These are phyloP conservation scores for Emydomyces testavorans DNA, from an alignment of 2,329 filamentous ascomycete genomes.

Conservation along the genomic window DNA sequence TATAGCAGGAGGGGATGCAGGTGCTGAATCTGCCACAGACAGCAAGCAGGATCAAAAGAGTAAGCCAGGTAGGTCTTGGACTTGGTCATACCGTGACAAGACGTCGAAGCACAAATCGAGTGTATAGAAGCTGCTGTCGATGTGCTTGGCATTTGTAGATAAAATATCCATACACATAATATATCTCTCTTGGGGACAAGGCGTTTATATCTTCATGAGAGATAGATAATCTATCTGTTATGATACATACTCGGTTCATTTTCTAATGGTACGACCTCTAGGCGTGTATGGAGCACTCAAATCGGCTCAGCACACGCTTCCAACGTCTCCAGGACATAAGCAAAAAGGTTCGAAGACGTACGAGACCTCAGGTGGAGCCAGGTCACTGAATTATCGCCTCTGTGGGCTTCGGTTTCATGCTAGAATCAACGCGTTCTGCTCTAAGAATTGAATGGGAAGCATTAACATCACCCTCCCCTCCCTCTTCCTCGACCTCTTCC, in stretches of 20 bases:
- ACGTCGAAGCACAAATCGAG: not conserved
- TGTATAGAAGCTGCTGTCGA: not conserved
- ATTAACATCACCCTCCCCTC: constrained; percentile 27
- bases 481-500: constrained; percentile 37
- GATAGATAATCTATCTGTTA: no score
- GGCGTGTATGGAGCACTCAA: not conserved
- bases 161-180: not conserved
- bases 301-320: not conserved
- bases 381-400: not conserved
- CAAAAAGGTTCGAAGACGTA: not conserved
- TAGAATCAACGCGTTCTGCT: no score
- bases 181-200: not conserved
- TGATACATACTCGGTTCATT: no score
- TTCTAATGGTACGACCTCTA: no score
- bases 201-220: no score
- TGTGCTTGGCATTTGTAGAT: not conserved
- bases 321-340: no score
- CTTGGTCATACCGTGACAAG: constrained; percentile 1
- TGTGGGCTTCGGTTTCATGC: not conserved
- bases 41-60: not conserved
- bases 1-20: not conserved
- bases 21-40: not conserved
- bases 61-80: not conserved
- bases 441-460: no score
- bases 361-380: not conserved